Base-by-base conservation (phyloP, 768 basidiomycete species). In the Pleurotus giganteus region DNA sequence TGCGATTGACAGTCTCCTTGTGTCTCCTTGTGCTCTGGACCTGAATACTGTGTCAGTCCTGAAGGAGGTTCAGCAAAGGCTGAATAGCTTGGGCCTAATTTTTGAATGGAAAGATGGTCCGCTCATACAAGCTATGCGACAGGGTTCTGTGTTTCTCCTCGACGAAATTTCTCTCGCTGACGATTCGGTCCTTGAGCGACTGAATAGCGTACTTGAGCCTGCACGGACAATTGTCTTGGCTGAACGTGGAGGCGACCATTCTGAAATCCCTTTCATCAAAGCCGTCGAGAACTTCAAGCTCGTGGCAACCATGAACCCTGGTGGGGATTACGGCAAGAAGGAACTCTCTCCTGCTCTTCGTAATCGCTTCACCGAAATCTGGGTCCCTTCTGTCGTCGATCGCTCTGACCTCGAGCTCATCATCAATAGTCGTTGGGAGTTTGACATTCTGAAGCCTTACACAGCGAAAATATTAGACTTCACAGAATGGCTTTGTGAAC, bases 81-180 rank as follows among this genome's bases (percentile, higher is more conserved):
- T 88, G 2, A 66, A 75, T 47, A 74, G 74, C 24, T 72, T 86
- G 0, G 78, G 81, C n/a, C 84, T 90, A 0, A 83, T 98, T 37
- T 98, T 99, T 64, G 91, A 97, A 66, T 99, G 97, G 97, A 83
- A 89, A 57, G 93, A 98, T 63, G 97, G 97, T 2, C 95, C 97
- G n/a, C 80, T 99, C 28, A 83, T 99, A 4, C 81, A 91, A 60
- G 90, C 95, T 2, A 99, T 99, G 97, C 78, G 77, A 6, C 67
- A 67, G 17, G 96, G 95, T 15, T 85, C 89, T 60, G 78, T 96
- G 2, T 89, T 99, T 61, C 76, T 99, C 5, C 80, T 99, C 26
- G 97, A 99, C 65, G 97, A 99, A 65, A 94, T 98, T 13, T 98
- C 97, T 1, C 76, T 99, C 11, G 97, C 95, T 1, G 97, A 99